Evolutionary conservation across 805 yeast species (phyloP).

Genomic region (Kazachstania viticola): DNA sequence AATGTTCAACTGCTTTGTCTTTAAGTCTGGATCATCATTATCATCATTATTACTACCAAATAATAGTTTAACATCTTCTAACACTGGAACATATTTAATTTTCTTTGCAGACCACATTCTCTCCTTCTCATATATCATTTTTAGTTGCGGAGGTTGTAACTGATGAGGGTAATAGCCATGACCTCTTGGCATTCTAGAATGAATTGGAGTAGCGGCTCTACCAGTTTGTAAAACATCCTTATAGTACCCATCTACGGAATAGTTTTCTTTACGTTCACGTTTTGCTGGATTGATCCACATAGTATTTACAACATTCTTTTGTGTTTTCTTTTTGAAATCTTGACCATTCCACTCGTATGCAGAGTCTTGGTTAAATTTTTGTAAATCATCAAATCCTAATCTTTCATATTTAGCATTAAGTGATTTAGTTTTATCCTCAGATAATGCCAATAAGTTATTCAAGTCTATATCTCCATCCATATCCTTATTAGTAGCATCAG

Average conservation of each 20-base stretch:
- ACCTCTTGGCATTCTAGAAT: slow-evolving; percentile 79
- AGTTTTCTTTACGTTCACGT: slow-evolving; percentile 74
- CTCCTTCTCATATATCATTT: slow-evolving; percentile 71
- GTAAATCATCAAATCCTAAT: slow-evolving; percentile 65
- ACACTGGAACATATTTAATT: slow-evolving; percentile 52
- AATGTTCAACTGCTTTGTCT: slow-evolving; percentile 37
- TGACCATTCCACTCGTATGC: slow-evolving; percentile 87
- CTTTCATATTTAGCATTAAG: slow-evolving; percentile 53
- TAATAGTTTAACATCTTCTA: slow-evolving; percentile 39
- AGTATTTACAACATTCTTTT: slow-evolving; percentile 39
- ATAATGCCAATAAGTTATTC: slow-evolving; percentile 46
- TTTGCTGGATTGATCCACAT: slow-evolving; percentile 81
- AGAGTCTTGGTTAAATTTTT: slow-evolving; percentile 59
- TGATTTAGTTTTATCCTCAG: slow-evolving; percentile 53
- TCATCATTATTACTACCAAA: slow-evolving; percentile 27
- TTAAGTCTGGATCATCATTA: slow-evolving; percentile 31
- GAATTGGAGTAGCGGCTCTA: slow-evolving; percentile 37
- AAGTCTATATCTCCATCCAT: slow-evolving; percentile 36
- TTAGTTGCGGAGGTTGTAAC: slow-evolving; percentile 67
- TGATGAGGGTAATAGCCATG: slow-evolving; percentile 81
- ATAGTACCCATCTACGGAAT: slow-evolving; percentile 78
- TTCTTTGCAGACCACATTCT: slow-evolving; percentile 63
- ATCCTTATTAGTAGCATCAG: slow-evolving; percentile 9
- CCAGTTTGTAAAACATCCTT: slow-evolving; percentile 71
- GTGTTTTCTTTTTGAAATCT: slow-evolving; percentile 55